Percentiles rank a stretch among this genome's conserved stretches.
These are phyloP conservation scores for Microsporum canis DNA, from an alignment of 2,329 filamentous ascomycete species.

Conservation along the genomic window DNA sequence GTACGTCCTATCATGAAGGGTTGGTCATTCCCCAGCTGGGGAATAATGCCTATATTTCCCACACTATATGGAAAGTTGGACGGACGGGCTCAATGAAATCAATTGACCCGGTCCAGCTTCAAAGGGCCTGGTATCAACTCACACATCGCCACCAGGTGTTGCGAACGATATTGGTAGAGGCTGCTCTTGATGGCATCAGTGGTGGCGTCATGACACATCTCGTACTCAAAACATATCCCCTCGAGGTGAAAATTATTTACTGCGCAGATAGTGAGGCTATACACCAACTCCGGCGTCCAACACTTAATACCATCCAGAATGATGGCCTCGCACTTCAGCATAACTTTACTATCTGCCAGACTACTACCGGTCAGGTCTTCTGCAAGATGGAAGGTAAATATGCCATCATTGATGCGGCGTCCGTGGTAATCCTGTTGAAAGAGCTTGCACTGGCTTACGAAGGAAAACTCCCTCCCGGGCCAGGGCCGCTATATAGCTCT, in stretches of 20 bases:
- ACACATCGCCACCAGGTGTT: conserved; percentile 4
- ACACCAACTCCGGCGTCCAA: background rate
- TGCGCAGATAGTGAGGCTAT: conserved; percentile 2
- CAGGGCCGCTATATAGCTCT: background rate
- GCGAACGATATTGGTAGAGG: conserved; percentile 1
- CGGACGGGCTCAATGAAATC: background rate
- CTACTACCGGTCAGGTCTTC: conserved; percentile 6
- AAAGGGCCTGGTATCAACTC: conserved; percentile 4
- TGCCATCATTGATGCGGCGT: conserved; percentile 12
- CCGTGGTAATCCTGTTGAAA: conserved; percentile 4
- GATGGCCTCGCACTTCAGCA: background rate
- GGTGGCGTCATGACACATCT: background rate
- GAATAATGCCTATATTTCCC: background rate
- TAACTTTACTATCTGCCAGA: conserved; percentile 11
- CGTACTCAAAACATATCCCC: background rate
- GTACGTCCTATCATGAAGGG: conserved; percentile 8
- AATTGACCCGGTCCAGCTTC: conserved; percentile 3
- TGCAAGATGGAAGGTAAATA: conserved; percentile 11
- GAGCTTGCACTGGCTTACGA: background rate
- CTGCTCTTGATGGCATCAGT: background rate
- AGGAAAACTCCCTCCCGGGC: background rate
- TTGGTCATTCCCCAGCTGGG: conserved; percentile 6
- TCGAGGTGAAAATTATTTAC: background rate
- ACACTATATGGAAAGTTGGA: conserved; percentile 11
- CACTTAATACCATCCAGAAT: background rate